These are phyloP conservation scores for Blastocystis sp. DNA, from an alignment of 352 stramenopile genomes.

Conservation along the genomic window DNA sequence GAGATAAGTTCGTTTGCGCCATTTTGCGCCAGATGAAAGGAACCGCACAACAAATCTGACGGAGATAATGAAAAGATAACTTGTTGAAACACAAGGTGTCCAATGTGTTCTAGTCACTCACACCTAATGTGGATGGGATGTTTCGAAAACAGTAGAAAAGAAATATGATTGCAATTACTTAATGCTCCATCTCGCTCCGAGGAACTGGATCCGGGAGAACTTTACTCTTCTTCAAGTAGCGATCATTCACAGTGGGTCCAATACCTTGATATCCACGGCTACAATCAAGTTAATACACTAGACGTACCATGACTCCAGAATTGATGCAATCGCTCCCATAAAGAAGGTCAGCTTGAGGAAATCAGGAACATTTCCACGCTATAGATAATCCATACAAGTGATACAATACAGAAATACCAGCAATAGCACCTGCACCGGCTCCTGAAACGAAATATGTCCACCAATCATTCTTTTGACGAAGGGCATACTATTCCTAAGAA, in stretches of 20 bases:
- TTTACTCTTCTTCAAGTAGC: background rate
- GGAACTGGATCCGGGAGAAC: slow-evolving; percentile 5
- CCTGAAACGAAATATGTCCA: slow-evolving; percentile 25
- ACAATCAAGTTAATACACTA: background rate
- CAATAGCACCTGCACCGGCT: background rate
- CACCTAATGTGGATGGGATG: too few species aligned
- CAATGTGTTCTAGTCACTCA: too few species aligned
- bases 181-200: slow-evolving; percentile 16
- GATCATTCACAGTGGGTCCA: background rate
- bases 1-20: background rate
- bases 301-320: slow-evolving; percentile 5
- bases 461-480: slow-evolving; percentile 26
- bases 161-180: background rate
- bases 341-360: slow-evolving; percentile 42
- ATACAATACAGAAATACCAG: background rate
- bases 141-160: background rate
- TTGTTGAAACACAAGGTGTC: too few species aligned
- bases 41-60: background rate
- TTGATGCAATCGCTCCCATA: background rate
- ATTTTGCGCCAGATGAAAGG: background rate
- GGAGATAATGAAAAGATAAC: background rate
- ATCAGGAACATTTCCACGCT: slow-evolving; percentile 21
- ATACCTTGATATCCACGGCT: slow-evolving; percentile 7
- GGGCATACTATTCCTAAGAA: background rate
- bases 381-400: background rate